Conservation (phyloP, 495 filamentous ascomycete species). For the Trichoderma erinaceum region DNA sequence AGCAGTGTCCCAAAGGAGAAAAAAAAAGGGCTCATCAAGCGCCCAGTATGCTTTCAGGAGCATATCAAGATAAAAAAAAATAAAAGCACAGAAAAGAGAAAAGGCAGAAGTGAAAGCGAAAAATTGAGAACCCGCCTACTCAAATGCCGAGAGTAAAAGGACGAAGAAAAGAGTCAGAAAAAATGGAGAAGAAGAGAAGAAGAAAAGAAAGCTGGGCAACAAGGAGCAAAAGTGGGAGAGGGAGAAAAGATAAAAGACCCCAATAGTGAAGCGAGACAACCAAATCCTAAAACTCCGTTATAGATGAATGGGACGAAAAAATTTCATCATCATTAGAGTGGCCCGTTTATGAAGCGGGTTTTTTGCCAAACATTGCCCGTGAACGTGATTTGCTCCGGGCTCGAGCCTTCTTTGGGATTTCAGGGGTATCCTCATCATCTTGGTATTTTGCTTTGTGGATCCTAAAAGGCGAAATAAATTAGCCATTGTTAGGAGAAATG, state of each 20-base stretch:
- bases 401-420: slow-evolving; percentile 24
- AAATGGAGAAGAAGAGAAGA: neutral
- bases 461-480: slow-evolving; percentile 42
- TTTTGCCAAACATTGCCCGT: slow-evolving; percentile 37
- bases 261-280: neutral
- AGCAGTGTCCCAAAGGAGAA: neutral
- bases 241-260: neutral
- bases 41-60: neutral
- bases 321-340: neutral
- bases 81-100: neutral
- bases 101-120: neutral
- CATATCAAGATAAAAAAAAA: neutral
- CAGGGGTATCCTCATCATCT: slow-evolving; percentile 44
- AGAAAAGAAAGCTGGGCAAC: neutral
- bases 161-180: neutral
- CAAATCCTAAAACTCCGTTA: slow-evolving; percentile 4
- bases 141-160: neutral
- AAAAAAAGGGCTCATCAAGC: neutral
- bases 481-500: slow-evolving; percentile 18
- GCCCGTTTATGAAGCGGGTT: neutral
- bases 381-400: slow-evolving; percentile 41
- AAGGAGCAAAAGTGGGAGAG: neutral
- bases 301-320: slow-evolving; percentile 7
- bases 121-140: neutral
- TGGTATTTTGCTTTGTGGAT: slow-evolving; percentile 91